These are phyloP conservation scores for Trypanosoma grayi DNA, from an alignment of 208 protist species.

Conservation along the genomic window DNA sequence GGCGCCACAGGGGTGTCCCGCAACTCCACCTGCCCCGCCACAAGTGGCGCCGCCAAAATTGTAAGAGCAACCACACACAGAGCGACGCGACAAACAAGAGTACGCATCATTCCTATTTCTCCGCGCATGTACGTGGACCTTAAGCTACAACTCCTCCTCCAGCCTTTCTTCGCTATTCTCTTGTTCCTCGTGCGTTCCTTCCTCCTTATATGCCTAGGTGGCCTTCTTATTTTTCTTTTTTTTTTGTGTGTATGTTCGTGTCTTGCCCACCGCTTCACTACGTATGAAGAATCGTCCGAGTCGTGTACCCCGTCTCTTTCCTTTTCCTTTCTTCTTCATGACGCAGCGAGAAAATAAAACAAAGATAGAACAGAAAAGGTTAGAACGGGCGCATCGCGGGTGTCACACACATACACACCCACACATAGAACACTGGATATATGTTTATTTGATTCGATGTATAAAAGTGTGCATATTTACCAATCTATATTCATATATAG, in stretches of 20 bases:
- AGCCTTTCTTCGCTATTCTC: conserved; percentile 5
- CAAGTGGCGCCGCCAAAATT: not conserved
- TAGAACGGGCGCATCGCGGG: too few species aligned
- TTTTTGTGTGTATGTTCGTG: too few species aligned
- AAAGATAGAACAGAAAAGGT: too few species aligned
- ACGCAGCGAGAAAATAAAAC: not conserved
- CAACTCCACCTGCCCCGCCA: not conserved
- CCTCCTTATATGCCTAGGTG: not conserved
- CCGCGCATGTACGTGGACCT: not conserved
- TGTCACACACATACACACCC: too few species aligned
- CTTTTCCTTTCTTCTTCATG: not conserved
- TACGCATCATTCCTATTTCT: conserved; percentile 6
- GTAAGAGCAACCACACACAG: conserved; percentile 3
- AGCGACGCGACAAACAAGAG: conserved; percentile 5
- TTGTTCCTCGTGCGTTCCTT: not conserved
- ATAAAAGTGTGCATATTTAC: not conserved
- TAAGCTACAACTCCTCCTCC: not conserved
- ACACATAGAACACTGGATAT: too few species aligned
- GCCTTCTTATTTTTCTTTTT: conserved; percentile 16
- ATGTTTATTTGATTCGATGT: too few species aligned
- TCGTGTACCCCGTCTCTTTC: not conserved
- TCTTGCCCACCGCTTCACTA: too few species aligned
- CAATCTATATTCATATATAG: conserved; percentile 11
- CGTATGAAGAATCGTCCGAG: not conserved
- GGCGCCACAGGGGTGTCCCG: conserved; percentile 27